Evolutionary conservation across 2,329 filamentous ascomycete genomes (phyloP), one percentile per base, ranked within the genome.

Genomic region (Emericellopsis atlantica): DNA sequence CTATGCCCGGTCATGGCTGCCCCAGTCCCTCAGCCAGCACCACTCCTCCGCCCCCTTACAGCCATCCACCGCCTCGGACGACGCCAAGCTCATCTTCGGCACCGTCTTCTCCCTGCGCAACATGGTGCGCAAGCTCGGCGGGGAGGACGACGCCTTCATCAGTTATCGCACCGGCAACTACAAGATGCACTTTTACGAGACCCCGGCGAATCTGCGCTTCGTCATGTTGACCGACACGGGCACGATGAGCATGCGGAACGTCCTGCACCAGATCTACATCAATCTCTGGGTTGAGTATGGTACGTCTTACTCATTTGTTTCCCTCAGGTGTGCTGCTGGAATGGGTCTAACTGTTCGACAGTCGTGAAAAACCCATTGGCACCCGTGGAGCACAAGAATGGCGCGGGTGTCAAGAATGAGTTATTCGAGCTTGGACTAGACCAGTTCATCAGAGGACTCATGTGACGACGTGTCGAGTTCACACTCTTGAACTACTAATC

Each of bases 181-280:
- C 72, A 95, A 95, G 66, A 76, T 98, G 52, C 92, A 98, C 66
- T 98, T 94, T 69, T 98, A 95, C 72, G 92, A 98, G 70, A 96
- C 92, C 11, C 88, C 89, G 1, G 92, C 88, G 40, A 93, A 86
- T 59, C 80, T 94, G 62, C 93, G 95, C 57, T 93, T 96, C 57
- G 88, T 95, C 56, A 86, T 98, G 81, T 72, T 96, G 56, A 96
- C 92, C 21, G 92, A 96, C 64, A 85, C 84, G 32, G 83, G 79
- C 49, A 84, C 86, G 43, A 76, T 84, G 49, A 95, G 88, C 62
- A 90, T 98, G 78, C 78, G 89, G 36, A 87, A 93, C 52, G 90
- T 94, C 18, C 65, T 98, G 54, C 89, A 98, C 59, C 92, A 98
- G 71, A 95, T 98, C 47, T 98, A 95, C 61, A 93, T 95, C 44